phyloP scores from a whole-genome alignment of 176 grass and related monocot species.

The Rhynchospora pubera region DNA sequence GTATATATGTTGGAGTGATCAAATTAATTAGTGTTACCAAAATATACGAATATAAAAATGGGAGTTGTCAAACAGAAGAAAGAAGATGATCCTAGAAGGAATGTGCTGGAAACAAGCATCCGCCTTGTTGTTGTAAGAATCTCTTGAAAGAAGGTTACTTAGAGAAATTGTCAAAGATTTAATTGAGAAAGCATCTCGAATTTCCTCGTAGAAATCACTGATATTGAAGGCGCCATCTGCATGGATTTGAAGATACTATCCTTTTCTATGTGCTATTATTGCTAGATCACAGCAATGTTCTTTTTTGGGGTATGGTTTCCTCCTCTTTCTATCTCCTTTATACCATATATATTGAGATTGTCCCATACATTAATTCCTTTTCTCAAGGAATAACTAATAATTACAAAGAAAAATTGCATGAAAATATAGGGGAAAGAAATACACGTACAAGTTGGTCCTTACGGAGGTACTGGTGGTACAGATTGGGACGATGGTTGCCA shows the following conservation, averaged over 20 bases:
- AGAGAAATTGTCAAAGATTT: slow-evolving; percentile 8
- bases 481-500: slow-evolving; percentile 18
- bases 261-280: slow-evolving; percentile 2
- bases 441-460: slow-evolving; percentile 17
- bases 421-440: slow-evolving; percentile 16
- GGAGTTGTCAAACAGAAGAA: slow-evolving; percentile 8
- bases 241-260: neutral
- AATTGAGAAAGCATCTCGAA: neutral
- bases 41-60: neutral
- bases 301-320: slow-evolving; percentile 8
- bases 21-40: neutral
- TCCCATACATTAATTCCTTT: neutral
- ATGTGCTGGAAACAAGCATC: neutral
- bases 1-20: neutral
- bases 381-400: neutral
- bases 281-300: slow-evolving; percentile 21
- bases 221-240: neutral
- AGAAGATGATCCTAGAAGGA: neutral
- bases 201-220: neutral
- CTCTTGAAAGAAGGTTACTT: neutral
- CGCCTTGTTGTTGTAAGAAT: neutral
- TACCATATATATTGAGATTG: neutral
- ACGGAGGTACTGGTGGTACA: slow-evolving; percentile 9
- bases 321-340: neutral
- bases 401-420: neutral